Base-by-base conservation (phyloP, 805 yeast species). In the Barnettozyma populi region DNA sequence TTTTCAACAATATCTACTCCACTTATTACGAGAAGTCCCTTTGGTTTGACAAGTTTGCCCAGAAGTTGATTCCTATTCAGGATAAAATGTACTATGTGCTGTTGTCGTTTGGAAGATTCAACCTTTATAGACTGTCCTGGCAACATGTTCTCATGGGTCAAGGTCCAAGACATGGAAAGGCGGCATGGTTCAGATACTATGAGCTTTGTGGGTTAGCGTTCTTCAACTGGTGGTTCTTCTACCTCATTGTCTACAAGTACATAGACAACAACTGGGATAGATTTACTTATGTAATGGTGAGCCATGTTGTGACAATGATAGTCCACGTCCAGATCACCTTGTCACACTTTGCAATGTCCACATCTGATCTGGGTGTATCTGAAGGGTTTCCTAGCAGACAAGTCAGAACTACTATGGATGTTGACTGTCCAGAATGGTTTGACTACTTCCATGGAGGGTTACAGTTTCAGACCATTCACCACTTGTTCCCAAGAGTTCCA, bases 251-350 rank as follows among this genome's bases (percentile, higher is more conserved):
- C 13, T 67, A 65, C 51, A 74, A 76, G 39, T 50, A 72, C 2
- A 66, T 89, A 24, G 76, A 79, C 16, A 76, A 80, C 9, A 69
- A 75, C 44, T 61, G 77, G 64, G 73, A 77, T 45, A 71, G 85
- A 51, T 70, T 84, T 55, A 65, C 68, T 50, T 90, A 73, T 62
- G 69, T 90, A 14, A 58, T 88, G 73, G 79, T 86, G 6, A 82
- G 90, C 37, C 96, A 89, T 57, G 61, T 87, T 8, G 76, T 86
- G 11, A 86, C 96, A 2, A 87, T 88, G 95, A 75, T 90, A 35
- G 92, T 89, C n/a, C 97, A 89, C 64, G 96, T 89, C 29, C 96
- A 90, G 63, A 89, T 89, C 66, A 87, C 95, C 0, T 72, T 89
- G 38, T 82, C 90, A 13, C 97, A 89, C 64, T 89, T 89, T 70